phyloP scores from a whole-genome alignment of 768 basidiomycete genomes.

The Termitomyces sp. region DNA sequence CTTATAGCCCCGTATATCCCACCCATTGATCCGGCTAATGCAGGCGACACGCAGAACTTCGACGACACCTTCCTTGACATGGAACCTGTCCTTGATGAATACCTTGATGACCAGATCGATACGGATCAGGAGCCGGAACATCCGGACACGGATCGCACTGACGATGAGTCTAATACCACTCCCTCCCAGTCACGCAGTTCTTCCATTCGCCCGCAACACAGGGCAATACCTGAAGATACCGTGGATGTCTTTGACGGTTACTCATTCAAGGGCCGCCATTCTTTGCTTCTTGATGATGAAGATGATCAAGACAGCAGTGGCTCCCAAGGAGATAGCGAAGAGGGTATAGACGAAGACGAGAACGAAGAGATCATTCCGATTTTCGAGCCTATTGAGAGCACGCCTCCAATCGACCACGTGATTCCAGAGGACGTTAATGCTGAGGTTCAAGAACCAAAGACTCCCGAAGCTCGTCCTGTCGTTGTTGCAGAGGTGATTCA shows the following conservation, averaged over 20 bases:
- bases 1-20: conserved; percentile 83
- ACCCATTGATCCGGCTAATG: conserved; percentile 85
- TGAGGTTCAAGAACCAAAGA: conserved; percentile 55
- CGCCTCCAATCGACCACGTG: conserved; percentile 11
- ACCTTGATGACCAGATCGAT: conserved; percentile 56
- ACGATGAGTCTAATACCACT: conserved; percentile 72
- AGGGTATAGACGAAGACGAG: conserved; percentile 22
- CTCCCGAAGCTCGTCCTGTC: conserved; percentile 60
- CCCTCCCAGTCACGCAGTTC: conserved; percentile 78
- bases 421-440: conserved; percentile 19
- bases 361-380: conserved; percentile 21
- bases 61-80: conserved; percentile 96
- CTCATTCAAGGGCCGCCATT: conserved; percentile 85
- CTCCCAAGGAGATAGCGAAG: conserved; percentile 39
- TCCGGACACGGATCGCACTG: conserved; percentile 65
- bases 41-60: conserved; percentile 96
- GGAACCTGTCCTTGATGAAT: conserved; percentile 85
- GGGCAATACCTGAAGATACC: conserved; percentile 38
- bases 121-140: conserved; percentile 65
- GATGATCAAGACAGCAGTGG: conserved; percentile 48
- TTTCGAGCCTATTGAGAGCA: conserved; percentile 14
- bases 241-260: conserved; percentile 91
- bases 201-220: conserved; percentile 43
- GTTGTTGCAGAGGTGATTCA: conserved; percentile 21
- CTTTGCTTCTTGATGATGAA: conserved; percentile 70